phyloP scores from a whole-genome alignment of 148 eudicot genomes.

The Agrostemma githago region DNA sequence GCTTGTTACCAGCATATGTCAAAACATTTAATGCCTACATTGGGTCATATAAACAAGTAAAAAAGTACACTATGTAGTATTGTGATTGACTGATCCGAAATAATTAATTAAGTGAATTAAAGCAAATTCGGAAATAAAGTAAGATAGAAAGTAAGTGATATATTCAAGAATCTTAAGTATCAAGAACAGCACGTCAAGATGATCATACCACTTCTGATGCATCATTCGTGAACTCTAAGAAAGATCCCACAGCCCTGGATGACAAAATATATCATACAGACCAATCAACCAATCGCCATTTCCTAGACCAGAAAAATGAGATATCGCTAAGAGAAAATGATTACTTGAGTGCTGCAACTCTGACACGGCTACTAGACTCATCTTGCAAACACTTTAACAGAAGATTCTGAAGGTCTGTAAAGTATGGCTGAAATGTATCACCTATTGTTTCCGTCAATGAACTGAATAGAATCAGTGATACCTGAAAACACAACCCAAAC shows the following conservation, averaged over 20 bases:
- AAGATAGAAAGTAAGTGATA: neutral
- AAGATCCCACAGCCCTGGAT: conserved; percentile 92
- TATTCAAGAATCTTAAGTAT: neutral
- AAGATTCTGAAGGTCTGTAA: conserved; percentile 72
- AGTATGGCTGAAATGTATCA: conserved; percentile 76
- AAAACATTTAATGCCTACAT: neutral
- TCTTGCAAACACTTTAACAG: conserved; percentile 81
- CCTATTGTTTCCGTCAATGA: conserved; percentile 96
- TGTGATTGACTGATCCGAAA: neutral
- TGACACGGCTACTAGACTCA: conserved; percentile 83
- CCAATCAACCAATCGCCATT: conserved; percentile 11
- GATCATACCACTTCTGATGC: conserved; percentile 76
- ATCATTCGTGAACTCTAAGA: conserved; percentile 89
- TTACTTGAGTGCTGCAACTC: conserved; percentile 97
- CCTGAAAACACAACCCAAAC: conserved; percentile 41
- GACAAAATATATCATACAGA: conserved; percentile 22
- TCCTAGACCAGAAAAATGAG: conserved; percentile 1
- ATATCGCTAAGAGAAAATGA: conserved; percentile 12
- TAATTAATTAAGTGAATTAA: neutral
- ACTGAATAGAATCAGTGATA: conserved; percentile 91
- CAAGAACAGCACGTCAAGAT: conserved; percentile 10
- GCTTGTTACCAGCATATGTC: neutral
- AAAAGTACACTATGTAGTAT: neutral
- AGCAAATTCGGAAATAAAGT: neutral
- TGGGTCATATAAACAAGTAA: neutral